Conservation (phyloP, 805 yeast species). For the Debaryomyces prosopidis region DNA sequence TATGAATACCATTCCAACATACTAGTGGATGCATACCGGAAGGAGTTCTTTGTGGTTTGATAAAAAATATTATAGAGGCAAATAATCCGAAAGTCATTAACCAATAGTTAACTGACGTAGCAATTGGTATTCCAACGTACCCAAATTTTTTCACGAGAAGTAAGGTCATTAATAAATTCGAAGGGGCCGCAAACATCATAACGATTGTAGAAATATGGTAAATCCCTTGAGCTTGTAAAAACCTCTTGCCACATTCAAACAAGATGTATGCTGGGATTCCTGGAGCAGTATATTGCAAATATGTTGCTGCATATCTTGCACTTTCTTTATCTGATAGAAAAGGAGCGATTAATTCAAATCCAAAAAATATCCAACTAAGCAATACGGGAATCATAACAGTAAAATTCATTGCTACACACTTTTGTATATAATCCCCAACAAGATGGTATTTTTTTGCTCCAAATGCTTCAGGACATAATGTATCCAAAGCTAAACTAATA, state of each 20-base stretch:
- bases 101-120: slow-evolving; percentile 59
- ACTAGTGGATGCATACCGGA: slow-evolving; percentile 49
- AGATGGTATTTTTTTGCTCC: slow-evolving; percentile 70
- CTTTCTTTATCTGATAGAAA: slow-evolving; percentile 49
- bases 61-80: slow-evolving; percentile 33
- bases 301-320: slow-evolving; percentile 48
- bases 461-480: slow-evolving; percentile 81
- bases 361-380: slow-evolving; percentile 44
- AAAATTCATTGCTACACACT: slow-evolving; percentile 65
- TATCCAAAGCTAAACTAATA: slow-evolving; percentile 77
- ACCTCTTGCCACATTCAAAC: slow-evolving; percentile 58
- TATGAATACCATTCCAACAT: slow-evolving; percentile 48
- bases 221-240: slow-evolving; percentile 59
- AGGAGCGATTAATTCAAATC: slow-evolving; percentile 40
- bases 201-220: slow-evolving; percentile 58
- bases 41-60: slow-evolving; percentile 40
- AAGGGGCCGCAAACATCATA: slow-evolving; percentile 54
- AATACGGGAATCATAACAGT: slow-evolving; percentile 43
- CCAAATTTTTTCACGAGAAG: slow-evolving; percentile 48
- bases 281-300: slow-evolving; percentile 45
- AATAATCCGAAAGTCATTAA: slow-evolving; percentile 50
- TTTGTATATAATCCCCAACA: slow-evolving; percentile 74
- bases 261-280: slow-evolving; percentile 59
- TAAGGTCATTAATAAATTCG: slow-evolving; percentile 48
- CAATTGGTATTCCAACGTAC: slow-evolving; percentile 57